Conservation (phyloP, 495 filamentous ascomycete species). For the Jackrogersella minutella region DNA sequence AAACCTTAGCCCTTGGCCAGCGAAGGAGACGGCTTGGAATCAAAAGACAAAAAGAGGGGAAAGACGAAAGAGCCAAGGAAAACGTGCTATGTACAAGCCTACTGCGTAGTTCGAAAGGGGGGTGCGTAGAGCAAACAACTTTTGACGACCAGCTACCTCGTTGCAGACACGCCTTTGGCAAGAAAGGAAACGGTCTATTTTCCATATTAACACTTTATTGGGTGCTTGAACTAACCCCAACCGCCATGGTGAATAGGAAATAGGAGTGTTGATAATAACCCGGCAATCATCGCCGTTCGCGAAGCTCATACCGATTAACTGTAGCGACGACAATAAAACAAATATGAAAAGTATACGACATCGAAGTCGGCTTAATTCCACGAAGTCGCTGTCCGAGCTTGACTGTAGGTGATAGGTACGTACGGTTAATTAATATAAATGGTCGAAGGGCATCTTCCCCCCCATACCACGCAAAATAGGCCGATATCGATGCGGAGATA, state of each 20-base stretch:
- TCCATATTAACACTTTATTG: slow-evolving; percentile 51
- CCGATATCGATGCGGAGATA: slow-evolving; percentile 44
- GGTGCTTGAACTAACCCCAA: slow-evolving; percentile 43
- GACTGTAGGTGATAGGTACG: slow-evolving; percentile 32
- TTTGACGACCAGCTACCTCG: slow-evolving; percentile 1
- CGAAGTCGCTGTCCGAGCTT: slow-evolving; percentile 23
- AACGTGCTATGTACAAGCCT: slow-evolving; percentile 33
- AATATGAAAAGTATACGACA: slow-evolving; percentile 13
- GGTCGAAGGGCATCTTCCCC: slow-evolving; percentile 24
- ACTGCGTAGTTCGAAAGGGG: slow-evolving; percentile 25
- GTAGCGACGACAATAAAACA: slow-evolving; percentile 15
- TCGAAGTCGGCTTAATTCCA: slow-evolving; percentile 45
- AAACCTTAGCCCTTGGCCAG: slow-evolving; percentile 42
- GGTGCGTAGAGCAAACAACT: slow-evolving; percentile 24
- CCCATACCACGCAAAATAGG: slow-evolving; percentile 35
- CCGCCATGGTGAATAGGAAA: slow-evolving; percentile 39
- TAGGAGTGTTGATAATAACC: slow-evolving; percentile 44
- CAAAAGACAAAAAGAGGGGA: slow-evolving; percentile 37
- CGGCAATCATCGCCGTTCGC: slow-evolving; percentile 42
- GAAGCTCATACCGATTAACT: slow-evolving; percentile 18
- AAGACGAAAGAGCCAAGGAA: slow-evolving; percentile 32
- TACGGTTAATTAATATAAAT: slow-evolving; percentile 38
- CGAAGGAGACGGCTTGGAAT: slow-evolving; percentile 26
- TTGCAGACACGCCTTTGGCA: slow-evolving; percentile 36
- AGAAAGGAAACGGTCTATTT: slow-evolving; percentile 40